These are phyloP conservation scores for Carallia pectinifolia DNA, from an alignment of 345 rosid species.

Conservation along the genomic window DNA sequence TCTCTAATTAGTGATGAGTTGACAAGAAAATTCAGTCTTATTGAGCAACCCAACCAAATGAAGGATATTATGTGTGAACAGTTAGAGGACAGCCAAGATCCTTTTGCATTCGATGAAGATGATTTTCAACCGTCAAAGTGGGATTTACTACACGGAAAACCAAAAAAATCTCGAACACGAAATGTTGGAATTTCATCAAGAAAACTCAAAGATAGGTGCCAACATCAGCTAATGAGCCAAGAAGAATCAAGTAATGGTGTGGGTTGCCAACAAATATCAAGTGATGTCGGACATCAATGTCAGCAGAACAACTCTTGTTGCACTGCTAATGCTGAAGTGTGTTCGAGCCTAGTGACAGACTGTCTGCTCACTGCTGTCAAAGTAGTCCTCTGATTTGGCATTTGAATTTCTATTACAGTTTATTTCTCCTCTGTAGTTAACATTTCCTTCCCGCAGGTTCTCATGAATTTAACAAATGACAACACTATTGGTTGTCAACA, in stretches of 20 bases:
- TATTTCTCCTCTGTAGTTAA: conserved; percentile 4
- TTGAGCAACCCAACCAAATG: conserved; percentile 30
- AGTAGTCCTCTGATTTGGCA: conserved; percentile 39
- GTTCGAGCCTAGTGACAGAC: conserved; percentile 57
- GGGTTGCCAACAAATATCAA: conserved; percentile 35
- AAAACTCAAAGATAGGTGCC: conserved; percentile 38
- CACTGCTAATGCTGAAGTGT: conserved; percentile 47
- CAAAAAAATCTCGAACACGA: conserved; percentile 38
- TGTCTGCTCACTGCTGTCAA: conserved; percentile 90
- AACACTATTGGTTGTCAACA: conserved; percentile 79
- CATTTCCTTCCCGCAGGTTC: conserved; percentile 51
- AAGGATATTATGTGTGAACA: conserved; percentile 30
- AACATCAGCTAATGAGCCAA: conserved; percentile 36
- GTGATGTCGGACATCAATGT: conserved; percentile 27
- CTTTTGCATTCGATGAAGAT: conserved; percentile 79
- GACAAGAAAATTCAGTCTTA: conserved; percentile 35
- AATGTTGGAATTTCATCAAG: conserved; percentile 30
- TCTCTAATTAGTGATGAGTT: conserved; percentile 37
- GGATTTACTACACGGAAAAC: conserved; percentile 59
- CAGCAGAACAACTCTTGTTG: conserved; percentile 39
- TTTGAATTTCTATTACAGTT: conserved; percentile 9
- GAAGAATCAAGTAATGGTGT: conserved; percentile 42
- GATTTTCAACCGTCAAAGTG: conserved; percentile 75
- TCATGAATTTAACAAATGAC: conserved; percentile 93
- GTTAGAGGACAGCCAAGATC: conserved; percentile 63